These are phyloP conservation scores for Pseudogymnoascus sp. DNA, from an alignment of 2,329 filamentous ascomycete genomes.

Conservation along the genomic window DNA sequence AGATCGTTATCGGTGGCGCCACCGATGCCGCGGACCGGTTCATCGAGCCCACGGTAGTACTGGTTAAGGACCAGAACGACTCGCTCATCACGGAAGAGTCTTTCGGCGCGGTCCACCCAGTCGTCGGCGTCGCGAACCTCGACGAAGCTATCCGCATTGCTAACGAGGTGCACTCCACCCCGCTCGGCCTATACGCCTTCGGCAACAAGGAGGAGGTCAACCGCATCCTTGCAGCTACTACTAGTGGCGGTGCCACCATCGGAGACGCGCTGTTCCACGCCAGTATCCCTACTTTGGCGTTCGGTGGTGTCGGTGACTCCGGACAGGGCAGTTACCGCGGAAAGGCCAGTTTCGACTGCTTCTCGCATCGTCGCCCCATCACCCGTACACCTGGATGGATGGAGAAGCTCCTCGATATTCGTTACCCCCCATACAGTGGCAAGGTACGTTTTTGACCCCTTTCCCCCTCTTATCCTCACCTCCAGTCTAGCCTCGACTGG, in stretches of 20 bases:
- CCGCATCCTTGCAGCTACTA: conserved; percentile 53
- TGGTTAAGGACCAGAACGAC: conserved; percentile 69
- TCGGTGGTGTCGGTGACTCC: conserved; percentile 77
- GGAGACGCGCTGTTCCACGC: conserved; percentile 67
- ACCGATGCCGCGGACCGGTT: conserved; percentile 74
- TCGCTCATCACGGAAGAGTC: conserved; percentile 75
- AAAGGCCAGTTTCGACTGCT: conserved; percentile 63
- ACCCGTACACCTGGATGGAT: conserved; percentile 61
- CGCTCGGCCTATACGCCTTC: conserved; percentile 79
- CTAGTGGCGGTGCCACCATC: conserved; percentile 61
- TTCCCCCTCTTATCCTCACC: conserved; percentile 2
- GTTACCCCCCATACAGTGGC: conserved; percentile 58
- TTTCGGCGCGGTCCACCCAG: conserved; percentile 86
- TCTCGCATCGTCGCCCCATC: conserved; percentile 54
- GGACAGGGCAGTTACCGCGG: conserved; percentile 74
- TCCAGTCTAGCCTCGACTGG: background rate
- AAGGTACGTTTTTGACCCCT: conserved; percentile 17
- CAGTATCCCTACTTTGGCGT: conserved; percentile 63
- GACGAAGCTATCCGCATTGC: conserved; percentile 79
- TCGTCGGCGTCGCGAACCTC: conserved; percentile 71
- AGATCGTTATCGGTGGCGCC: conserved; percentile 79
- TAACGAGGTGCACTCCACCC: conserved; percentile 75
- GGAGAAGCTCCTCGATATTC: conserved; percentile 58
- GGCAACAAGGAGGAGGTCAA: conserved; percentile 72
- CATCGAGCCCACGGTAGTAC: conserved; percentile 90